These are phyloP conservation scores for Lepidium didymum DNA, from an alignment of 345 rosid genomes.

Conservation along the genomic window DNA sequence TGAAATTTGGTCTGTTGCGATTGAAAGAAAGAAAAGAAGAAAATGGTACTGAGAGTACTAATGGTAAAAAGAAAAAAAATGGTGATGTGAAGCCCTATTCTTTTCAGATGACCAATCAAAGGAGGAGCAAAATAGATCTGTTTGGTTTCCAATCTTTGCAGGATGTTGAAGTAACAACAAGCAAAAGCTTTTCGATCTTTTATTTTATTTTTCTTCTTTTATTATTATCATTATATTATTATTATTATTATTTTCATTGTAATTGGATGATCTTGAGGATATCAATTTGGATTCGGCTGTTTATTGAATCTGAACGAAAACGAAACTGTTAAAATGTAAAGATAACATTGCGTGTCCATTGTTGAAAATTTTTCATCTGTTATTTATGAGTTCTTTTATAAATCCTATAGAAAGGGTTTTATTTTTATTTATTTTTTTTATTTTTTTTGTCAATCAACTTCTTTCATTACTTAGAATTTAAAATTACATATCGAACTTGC, in stretches of 20 bases:
- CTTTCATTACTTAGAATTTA: too few species aligned
- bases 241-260: background rate
- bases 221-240: background rate
- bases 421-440: too few species aligned
- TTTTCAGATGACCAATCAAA: conserved; percentile 10
- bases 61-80: background rate
- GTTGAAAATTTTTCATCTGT: background rate
- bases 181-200: conserved; percentile 8
- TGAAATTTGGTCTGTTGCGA: conserved; percentile 16
- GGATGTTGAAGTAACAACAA: conserved; percentile 12
- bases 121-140: conserved; percentile 1
- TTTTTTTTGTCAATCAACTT: too few species aligned
- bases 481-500: too few species aligned
- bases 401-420: too few species aligned
- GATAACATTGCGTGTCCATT: conserved; percentile 16
- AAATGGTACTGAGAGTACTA: conserved; percentile 10
- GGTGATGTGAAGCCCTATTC: conserved; percentile 14
- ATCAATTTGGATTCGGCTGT: conserved; percentile 17
- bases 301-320: background rate
- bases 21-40: conserved; percentile 15
- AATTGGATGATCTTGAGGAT: conserved; percentile 19
- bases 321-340: conserved; percentile 19
- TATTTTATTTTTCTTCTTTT: background rate
- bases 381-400: too few species aligned
- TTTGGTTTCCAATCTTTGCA: conserved; percentile 18